Evolutionary conservation across 768 basidiomycete species (phyloP), one percentile per base, ranked within the genome.

Genomic region (Nevesoporus exiguus): DNA sequence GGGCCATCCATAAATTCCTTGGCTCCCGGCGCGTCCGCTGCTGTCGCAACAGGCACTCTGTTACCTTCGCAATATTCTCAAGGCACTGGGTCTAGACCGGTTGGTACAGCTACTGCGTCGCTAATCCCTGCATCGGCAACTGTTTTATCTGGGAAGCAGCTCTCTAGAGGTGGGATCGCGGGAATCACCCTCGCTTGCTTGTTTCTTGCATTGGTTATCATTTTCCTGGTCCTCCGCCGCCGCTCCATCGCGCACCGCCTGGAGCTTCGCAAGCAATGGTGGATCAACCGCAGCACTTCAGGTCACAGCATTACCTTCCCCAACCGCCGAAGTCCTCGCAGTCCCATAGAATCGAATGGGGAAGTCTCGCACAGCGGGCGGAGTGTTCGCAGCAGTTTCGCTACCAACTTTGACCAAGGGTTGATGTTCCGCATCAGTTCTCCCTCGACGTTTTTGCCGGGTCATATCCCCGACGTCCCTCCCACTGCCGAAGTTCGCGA

Each of bases 381-480:
- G 41, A 76, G 70, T 44, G 66, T 72, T 3, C 75, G 83, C 46
- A 86, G 84, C 67, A 86, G 84, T 69, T 86, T 86, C 48, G 85
- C 77, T 17, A 85, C 85, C 17, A 80, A 77, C n/a, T 75, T 77
- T 61, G 81, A 83, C 49, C 77, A 77, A 21, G 73, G 73, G 11
- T 58, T 64, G 49, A 52, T 60, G 40, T 61, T 62, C 52, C 49
- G 54, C 49, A n/a, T 63, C 55, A 33, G 69, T 63, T 34, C 67
- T 51, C 24, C 62, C 57, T 27, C 36, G 5, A 51, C 31, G 37
- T 37, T 46, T 37, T 57, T 64, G 33, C 7, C 24, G 0, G 55
- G 54, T 30, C 56, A 13, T 31, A 1, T 72, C 11, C 80, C 77
- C 13, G 68, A 74, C 15, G 55, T 80, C 9, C 84, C 83, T 7